These are phyloP conservation scores for Haematococcus sp. DNA, from an alignment of 139 green algal genomes.

Conservation along the genomic window DNA sequence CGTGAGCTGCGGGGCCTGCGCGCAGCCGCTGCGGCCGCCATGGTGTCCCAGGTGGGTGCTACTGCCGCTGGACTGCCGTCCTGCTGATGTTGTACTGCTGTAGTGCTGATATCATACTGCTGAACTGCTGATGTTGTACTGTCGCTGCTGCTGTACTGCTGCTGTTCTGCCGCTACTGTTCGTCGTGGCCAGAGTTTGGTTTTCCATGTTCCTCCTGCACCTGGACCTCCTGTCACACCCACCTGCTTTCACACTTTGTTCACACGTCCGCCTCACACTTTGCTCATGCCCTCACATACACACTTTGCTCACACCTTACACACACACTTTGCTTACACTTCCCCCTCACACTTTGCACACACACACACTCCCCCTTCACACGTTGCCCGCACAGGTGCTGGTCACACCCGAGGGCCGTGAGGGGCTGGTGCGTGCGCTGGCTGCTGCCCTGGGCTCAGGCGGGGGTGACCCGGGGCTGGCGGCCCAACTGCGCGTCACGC, in stretches of 20 bases:
- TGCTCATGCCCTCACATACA: not conserved
- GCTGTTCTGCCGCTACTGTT: slow-evolving; percentile 5
- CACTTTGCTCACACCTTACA: not conserved
- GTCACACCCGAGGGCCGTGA: slow-evolving; percentile 24
- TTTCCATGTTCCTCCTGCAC: no score
- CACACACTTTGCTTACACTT: not conserved
- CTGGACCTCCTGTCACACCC: no score
- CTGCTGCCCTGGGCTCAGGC: not conserved
- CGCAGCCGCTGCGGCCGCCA: slow-evolving; percentile 27
- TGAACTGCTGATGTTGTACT: not conserved
- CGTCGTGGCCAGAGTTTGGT: no score
- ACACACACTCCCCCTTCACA: not conserved
- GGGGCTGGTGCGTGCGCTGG: slow-evolving; percentile 23
- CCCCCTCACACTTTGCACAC: not conserved
- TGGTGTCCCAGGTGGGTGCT: slow-evolving; percentile 14
- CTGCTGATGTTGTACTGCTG: no score
- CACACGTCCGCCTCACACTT: not conserved
- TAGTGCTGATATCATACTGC: no score
- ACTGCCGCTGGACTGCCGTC: not conserved
- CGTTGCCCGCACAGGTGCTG: slow-evolving; percentile 16
- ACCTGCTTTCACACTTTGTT: not conserved
- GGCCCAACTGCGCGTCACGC: slow-evolving; percentile 27
- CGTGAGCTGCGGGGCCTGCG: slow-evolving; percentile 67
- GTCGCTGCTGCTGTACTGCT: not conserved
- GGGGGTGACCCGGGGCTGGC: slow-evolving; percentile 10